Evolutionary conservation across 169 alveolate genomes (phyloP), one percentile per base, ranked within the genome.

Genomic region (Babesia caballi): DNA sequence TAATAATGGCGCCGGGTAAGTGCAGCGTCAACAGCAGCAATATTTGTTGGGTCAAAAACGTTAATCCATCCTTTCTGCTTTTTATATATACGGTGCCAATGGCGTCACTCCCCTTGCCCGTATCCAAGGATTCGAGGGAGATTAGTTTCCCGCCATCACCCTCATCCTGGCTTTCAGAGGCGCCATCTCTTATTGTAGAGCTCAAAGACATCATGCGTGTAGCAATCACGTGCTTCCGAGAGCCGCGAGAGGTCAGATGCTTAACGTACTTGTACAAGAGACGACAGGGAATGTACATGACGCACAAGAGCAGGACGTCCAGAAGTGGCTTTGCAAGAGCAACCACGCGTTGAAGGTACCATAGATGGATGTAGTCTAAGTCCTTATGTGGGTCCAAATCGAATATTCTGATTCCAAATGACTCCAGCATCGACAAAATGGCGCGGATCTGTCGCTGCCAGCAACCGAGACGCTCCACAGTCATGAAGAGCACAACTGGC

Each of bases 261-360:
- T 7, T 21, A 46, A 33, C 51, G 12, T 0, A 21, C 4, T 11
- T 14, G 35, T 44, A 47, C 33, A 65, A 14, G 17, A 67, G 17
- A 30, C 42, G 21, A 11, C 60, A 38, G 1, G 41, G 47, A n/a
- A 23, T 19, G 56, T 53, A 54, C 17, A 77, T 7, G 28, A 77
- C 17, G 38, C 71, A 77, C 27, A 77, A 33, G 19, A 63, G 27
- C 21, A 63, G 9, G n/a, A 63, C 36, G 28, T 77, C 85, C 14
- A 66, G 14, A 3, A 77, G n/a, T 7, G 76, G 80, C 42, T 77
- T 77, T 5, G 65, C 44, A 11, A 67, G n/a, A 21, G 53, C 80
- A 33, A 77, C 12, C 30, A 47, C 21, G 38, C 82, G 46, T 40
- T 77, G 85, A 8, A 63, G 30, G 51, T 77, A 77, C 85, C 85